Evolutionary conservation across 371 early-diverging fungal genomes (phyloP), one percentile per base, ranked within the genome.

Genomic region (Syncephalis plumigaleata): DNA sequence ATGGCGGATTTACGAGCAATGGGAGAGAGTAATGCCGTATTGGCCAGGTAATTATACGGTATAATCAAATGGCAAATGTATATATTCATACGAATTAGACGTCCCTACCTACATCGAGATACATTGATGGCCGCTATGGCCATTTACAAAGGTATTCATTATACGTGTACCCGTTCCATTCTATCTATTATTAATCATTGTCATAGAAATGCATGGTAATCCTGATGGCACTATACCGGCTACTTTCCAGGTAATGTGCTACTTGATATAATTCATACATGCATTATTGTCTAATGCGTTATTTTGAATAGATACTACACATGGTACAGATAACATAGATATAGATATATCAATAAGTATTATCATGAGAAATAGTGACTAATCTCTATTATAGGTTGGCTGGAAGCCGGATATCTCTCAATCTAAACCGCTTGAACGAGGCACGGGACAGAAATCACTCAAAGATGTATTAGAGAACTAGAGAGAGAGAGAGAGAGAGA

Each of bases 11-110:
- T 96, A 26, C 67, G 73, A 38, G 72, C 81, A 9, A 96, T 96
- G 96, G 96, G 95, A 4, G 96, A 96, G 63, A 79, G 73, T 40
- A 96, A 93, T 55, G 90, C 95, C 1, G 75, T 93, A 1, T 52
- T 84, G n/a, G 68, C 63, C 36, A 66, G 84, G 82, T 84, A 65
- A 42, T 23, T 36, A 18, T 43, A 26, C 7, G 1, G 11, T n/a
- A 11, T 36, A 24, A 23, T 15, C 4, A 23, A 18, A 31, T 42
- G 39, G 16, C 31, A 39, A 51, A 18, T 22, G 44, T 36, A 26
- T 43, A 42, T 26, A 48, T n/a, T 25, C 23, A 18, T 49, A 9
- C 22, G 17, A 42, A 3, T n/a, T 59, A 81, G 77, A 48, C 66
- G 75, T 45, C 70, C 78, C 7, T 70, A 70, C 40, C 49, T 88